Percentiles rank a stretch among this genome's conserved stretches.
phyloP scores from a whole-genome alignment of 768 basidiomycete genomes.

The Rickenella mellea region DNA sequence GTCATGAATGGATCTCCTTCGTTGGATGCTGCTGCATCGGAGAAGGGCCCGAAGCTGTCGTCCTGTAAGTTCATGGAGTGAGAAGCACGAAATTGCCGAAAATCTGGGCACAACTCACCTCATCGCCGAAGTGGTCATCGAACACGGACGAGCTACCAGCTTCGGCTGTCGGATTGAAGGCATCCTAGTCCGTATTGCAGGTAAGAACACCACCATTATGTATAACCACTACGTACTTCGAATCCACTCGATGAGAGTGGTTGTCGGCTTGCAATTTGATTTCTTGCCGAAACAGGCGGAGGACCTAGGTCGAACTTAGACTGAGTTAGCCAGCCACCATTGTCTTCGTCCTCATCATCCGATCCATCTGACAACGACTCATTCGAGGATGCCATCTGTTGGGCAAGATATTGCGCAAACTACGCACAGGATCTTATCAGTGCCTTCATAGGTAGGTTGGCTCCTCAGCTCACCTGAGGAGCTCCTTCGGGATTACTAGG shows the following conservation, averaged over 20 bases:
- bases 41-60: slow-evolving; percentile 76
- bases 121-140: slow-evolving; percentile 20
- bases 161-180: slow-evolving; percentile 16
- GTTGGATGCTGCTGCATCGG: slow-evolving; percentile 45
- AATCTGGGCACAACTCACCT: slow-evolving; percentile 30
- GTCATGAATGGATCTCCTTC: slow-evolving; percentile 47
- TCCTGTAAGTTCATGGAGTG: slow-evolving; percentile 21
- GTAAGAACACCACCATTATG: neutral
- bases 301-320: slow-evolving; percentile 55
- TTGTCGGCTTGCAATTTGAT: slow-evolving; percentile 16
- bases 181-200: slow-evolving; percentile 14
- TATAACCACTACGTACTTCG: slow-evolving; percentile 14
- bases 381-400: slow-evolving; percentile 58
- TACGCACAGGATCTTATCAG: slow-evolving; percentile 18
- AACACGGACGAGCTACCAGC: no score
- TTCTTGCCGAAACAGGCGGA: slow-evolving; percentile 16
- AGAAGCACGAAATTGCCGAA: slow-evolving; percentile 22
- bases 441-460: neutral
- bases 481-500: slow-evolving; percentile 33
- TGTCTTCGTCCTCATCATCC: slow-evolving; percentile 51
- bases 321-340: slow-evolving; percentile 72
- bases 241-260: slow-evolving; percentile 21
- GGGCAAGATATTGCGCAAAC: slow-evolving; percentile 75
- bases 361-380: slow-evolving; percentile 38
- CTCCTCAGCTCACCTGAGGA: slow-evolving; percentile 28